These are phyloP conservation scores for Miscanthus lutarioriparius DNA, from an alignment of 176 grass and related monocot genomes.

Conservation along the genomic window DNA sequence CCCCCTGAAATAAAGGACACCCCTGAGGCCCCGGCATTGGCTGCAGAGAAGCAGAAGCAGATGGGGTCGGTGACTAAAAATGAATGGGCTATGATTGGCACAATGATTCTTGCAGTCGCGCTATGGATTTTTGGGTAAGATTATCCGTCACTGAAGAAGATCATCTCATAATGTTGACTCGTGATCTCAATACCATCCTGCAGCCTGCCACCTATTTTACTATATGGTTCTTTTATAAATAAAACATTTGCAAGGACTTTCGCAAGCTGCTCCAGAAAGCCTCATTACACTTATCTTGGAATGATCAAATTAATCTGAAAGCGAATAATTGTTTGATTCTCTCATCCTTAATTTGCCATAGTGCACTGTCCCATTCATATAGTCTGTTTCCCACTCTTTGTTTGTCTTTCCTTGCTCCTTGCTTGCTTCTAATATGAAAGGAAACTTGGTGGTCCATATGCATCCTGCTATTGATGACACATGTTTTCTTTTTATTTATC, in stretches of 20 bases:
- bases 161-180: background rate
- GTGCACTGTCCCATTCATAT: background rate
- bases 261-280: background rate
- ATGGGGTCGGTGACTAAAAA: conserved; percentile 73
- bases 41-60: conserved; percentile 48
- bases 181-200: background rate
- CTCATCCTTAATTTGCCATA: background rate
- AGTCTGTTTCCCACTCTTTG: background rate
- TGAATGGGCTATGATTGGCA: conserved; percentile 71
- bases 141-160: background rate
- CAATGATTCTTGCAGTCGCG: conserved; percentile 73
- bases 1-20: conserved; percentile 76
- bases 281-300: background rate
- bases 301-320: background rate
- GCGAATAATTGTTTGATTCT: background rate
- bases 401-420: background rate
- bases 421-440: background rate
- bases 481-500: too few relatives aligned
- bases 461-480: background rate
- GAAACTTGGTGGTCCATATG: background rate
- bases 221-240: background rate
- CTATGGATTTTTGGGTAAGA: conserved; percentile 75
- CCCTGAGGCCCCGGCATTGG: conserved; percentile 69
- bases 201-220: background rate
- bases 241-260: background rate